phyloP scores from a whole-genome alignment of 306 rosid species.

The Prosopis cineraria region DNA sequence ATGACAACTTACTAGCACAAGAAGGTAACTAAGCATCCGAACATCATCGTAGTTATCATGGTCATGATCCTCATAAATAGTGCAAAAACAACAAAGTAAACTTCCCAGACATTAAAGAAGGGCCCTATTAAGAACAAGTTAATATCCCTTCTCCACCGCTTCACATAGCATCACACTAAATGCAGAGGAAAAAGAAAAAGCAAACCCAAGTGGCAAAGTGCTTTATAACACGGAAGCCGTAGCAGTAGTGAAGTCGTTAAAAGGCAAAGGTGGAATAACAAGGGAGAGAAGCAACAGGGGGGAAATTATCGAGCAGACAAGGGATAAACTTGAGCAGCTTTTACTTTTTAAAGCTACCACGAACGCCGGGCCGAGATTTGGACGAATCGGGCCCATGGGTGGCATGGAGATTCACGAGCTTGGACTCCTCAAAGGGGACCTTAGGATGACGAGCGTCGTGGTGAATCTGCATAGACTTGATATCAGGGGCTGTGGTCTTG shows the following conservation, averaged over 20 bases:
- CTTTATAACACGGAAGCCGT: conserved; percentile 12
- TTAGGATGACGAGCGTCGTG: conserved; percentile 90
- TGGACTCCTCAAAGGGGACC: conserved; percentile 72
- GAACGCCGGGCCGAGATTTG: conserved; percentile 76
- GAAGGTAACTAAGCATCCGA: not conserved
- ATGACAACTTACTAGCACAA: not conserved
- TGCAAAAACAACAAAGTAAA: conserved; percentile 35
- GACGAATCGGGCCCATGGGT: conserved; percentile 20
- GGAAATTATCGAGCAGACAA: conserved; percentile 14
- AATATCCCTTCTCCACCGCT: conserved; percentile 34
- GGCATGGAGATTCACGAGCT: conserved; percentile 63
- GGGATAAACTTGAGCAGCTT: not conserved
- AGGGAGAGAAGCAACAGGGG: not conserved
- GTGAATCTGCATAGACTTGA: conserved; percentile 95
- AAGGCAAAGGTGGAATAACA: not conserved
- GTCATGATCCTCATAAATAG: not conserved
- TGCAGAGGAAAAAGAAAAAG: not conserved
- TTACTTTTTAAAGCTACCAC: conserved; percentile 89
- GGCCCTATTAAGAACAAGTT: conserved; percentile 12
- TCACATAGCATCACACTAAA: conserved; percentile 19
- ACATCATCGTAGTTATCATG: conserved; percentile 14
- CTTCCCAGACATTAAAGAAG: conserved; percentile 31
- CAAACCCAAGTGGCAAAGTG: conserved; percentile 30
- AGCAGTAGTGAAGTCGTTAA: not conserved
- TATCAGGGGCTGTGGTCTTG: conserved; percentile 83